Evolutionary conservation across 106 monocot species (phyloP).

Genomic region (Agapanthus africanus): DNA sequence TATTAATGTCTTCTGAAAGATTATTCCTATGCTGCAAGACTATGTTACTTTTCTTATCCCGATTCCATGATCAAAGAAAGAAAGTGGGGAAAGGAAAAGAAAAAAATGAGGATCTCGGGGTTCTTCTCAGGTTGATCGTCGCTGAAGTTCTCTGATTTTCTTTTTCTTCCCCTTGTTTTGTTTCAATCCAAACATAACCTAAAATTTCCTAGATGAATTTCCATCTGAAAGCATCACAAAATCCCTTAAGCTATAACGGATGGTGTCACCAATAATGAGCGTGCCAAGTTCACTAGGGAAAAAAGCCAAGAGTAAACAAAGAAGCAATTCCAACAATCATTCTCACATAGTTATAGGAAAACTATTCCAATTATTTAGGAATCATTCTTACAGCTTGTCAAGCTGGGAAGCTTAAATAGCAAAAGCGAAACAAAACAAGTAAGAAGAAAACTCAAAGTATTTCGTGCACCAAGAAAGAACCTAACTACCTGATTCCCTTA

Average conservation of each 20-base stretch:
- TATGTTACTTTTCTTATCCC: too few relatives aligned
- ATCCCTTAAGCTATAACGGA: background rate
- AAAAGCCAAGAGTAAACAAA: background rate
- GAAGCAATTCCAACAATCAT: background rate
- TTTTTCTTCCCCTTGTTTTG: too few relatives aligned
- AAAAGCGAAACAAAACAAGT: background rate
- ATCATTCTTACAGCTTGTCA: background rate
- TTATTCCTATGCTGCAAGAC: too few relatives aligned
- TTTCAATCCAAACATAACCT: too few relatives aligned
- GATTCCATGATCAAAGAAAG: too few relatives aligned
- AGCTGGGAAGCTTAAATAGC: background rate
- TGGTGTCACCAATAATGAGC: background rate
- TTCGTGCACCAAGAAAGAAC: background rate
- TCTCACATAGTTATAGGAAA: background rate
- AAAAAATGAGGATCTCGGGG: too few relatives aligned
- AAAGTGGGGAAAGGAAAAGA: too few relatives aligned
- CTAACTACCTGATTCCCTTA: background rate
- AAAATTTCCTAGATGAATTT: background rate
- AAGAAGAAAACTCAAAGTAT: background rate
- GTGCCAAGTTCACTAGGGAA: background rate
- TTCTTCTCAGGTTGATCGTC: too few relatives aligned
- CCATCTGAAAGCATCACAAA: background rate
- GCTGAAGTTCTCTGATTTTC: too few relatives aligned
- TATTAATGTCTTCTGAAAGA: background rate
- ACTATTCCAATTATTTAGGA: background rate